phyloP scores from a whole-genome alignment of 768 basidiomycete genomes.

The Tricholoma terreum region DNA sequence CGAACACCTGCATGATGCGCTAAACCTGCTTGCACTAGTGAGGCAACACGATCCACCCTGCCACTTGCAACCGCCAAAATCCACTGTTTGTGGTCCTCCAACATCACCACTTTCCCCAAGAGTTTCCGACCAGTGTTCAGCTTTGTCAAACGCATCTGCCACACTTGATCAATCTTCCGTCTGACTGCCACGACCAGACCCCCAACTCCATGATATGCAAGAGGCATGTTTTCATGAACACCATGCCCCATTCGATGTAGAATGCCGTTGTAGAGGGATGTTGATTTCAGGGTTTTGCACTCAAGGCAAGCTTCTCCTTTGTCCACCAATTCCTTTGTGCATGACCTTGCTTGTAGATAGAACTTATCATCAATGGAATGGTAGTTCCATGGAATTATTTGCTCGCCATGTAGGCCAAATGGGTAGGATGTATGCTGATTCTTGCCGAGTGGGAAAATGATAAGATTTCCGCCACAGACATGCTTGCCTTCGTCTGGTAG shows the following conservation, averaged over 20 bases:
- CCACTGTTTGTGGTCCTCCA: too few species aligned
- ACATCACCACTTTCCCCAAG: background rate
- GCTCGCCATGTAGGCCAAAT: too few species aligned
- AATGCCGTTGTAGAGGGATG: background rate
- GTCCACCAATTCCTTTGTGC: background rate
- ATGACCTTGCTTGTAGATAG: background rate
- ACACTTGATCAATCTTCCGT: conserved; percentile 1
- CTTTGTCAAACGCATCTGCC: conserved; percentile 2
- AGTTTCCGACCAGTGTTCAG: conserved; percentile 5
- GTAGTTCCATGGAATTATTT: too few species aligned
- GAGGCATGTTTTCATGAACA: too few species aligned
- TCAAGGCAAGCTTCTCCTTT: background rate
- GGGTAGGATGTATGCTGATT: too few species aligned
- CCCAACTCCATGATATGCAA: conserved; percentile 9
- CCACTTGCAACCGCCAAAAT: conserved; percentile 12
- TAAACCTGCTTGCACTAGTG: too few species aligned
- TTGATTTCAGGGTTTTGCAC: background rate
- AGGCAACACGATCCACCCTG: conserved; percentile 10
- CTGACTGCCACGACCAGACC: too few species aligned
- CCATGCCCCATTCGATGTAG: background rate
- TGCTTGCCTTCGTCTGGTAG: background rate
- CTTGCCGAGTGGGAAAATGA: background rate
- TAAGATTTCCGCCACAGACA: background rate
- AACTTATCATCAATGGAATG: background rate
- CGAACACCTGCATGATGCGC: too few species aligned